Base-by-base conservation (phyloP, 495 filamentous ascomycete species). In the Rusavskia elegans region DNA sequence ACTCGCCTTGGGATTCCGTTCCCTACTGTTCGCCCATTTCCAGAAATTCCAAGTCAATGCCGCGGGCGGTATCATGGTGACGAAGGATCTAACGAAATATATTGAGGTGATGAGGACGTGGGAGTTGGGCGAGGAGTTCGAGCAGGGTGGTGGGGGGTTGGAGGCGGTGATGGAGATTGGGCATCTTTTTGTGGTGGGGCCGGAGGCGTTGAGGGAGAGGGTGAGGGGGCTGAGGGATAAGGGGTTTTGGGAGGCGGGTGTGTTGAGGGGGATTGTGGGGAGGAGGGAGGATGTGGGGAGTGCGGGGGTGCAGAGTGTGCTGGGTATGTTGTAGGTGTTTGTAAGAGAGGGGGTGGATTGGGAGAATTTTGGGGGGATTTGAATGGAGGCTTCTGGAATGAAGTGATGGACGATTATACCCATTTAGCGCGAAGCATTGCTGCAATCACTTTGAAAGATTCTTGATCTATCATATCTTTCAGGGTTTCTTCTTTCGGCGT, bases 141-240 rank as follows among this genome's bases (percentile, higher is more conserved):
- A 35, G 13, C 9, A 14, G 10, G 32, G 32, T 3, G 32, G 13
- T 1, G 13, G 71, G 40, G 75, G 75, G 56, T 78, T 95, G 59
- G 90, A 97, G 69, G 73, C 93, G 39, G 63, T 97, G 52, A 79
- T 85, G 35, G 93, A 97, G 69, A 87, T 99, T 53, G 90, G 87
- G n/a, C 95, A 87, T 65, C 66, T 99, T 45, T 99, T 97, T 62
- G 92, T 97, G 39, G 87, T 97, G 66, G 86, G 87, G 19, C 80
- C 84, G 13, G 89, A 96, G 69, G 89, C 88, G 32, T 68, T 96
- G 52, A 74, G 82, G 42, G 89, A 95, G 68, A 73, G 87, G 49
- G 68, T 95, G 62, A 78, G 82, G 54, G 76, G 71, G 30, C 64
- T 49, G 48, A 53, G 35, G 25, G 38, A 66, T 54, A 46, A 57